phyloP scores from a whole-genome alignment of 495 filamentous ascomycete species.

The Letharia columbiana region DNA sequence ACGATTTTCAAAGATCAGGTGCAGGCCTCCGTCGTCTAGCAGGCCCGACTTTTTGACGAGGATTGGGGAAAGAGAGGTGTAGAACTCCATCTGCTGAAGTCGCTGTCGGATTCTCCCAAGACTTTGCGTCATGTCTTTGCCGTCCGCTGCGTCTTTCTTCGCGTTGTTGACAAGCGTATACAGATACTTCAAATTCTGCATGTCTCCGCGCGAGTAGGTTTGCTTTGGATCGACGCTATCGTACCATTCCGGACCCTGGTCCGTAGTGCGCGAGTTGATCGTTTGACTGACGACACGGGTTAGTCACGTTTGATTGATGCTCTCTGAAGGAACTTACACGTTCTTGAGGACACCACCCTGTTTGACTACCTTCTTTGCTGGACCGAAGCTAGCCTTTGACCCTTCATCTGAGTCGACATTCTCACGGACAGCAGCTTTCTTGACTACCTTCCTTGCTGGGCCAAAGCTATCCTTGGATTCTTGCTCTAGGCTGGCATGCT shows the following conservation, averaged over 20 bases:
- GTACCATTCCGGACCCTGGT: neutral
- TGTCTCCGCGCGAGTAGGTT: neutral
- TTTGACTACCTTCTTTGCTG: constrained; percentile 6
- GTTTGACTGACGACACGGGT: neutral
- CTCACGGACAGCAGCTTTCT: neutral
- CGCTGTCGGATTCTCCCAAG: constrained; percentile 22
- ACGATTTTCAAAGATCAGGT: constrained; percentile 30
- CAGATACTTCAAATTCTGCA: constrained; percentile 9
- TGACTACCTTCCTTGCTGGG: constrained; percentile 2
- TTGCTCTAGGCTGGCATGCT: neutral
- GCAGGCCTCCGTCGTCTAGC: constrained; percentile 33
- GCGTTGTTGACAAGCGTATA: constrained; percentile 11
- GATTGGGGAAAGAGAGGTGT: constrained; percentile 22
- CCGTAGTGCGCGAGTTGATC: neutral
- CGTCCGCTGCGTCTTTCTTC: constrained; percentile 1
- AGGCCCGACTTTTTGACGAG: constrained; percentile 32
- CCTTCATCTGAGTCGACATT: neutral
- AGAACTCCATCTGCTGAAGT: constrained; percentile 32
- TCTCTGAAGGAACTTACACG: neutral
- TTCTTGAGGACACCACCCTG: neutral
- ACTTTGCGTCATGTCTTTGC: neutral
- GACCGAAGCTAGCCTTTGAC: neutral
- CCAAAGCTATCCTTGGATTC: neutral
- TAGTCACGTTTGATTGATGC: neutral
- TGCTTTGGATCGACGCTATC: neutral